Base-by-base conservation (phyloP, 2,329 filamentous ascomycete species). In the Pseudogymnoascus sp. region DNA sequence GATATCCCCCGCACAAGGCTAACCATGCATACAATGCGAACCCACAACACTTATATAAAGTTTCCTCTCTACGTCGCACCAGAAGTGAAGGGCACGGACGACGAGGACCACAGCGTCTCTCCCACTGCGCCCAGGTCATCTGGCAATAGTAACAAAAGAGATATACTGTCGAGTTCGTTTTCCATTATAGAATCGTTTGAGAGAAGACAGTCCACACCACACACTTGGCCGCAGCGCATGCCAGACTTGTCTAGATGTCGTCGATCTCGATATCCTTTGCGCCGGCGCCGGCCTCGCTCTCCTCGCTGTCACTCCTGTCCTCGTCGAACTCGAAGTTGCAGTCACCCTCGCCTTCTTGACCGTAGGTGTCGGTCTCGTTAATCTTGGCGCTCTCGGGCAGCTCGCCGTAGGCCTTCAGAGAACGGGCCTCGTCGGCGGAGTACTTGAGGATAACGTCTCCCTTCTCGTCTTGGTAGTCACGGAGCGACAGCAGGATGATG, bases 251-350 rank as follows among this genome's bases (percentile, higher is more conserved):
- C 84, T 87, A 97, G 77, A 97, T 96, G 78, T 97, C 92, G 81
- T 97, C 93, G 76, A 96, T 91, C 76, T 96, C 91, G 73, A 97
- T 87, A 71, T 96, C 91, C 81, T 91, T 92, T 75, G 83, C 86
- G 75, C 83, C 86, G 72, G 79, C 81, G 64, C 77, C 81, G 59
- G 75, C 80, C 61, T 79, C 82, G 62, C 81, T 82, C 34, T 84
- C 79, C 53, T 80, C 82, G 60, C 81, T 84, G 73, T 90, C 88
- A 61, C 69, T 71, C 69, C 88, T 83, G 78, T 96, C 93, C 78
- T 97, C 93, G 80, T 96, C 95, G 82, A 97, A 97, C 81, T 97
- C 95, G 83, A 99, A 96, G 80, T 95, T 95, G 81, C 90, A 91
- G 74, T 96, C 91, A 78, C 95, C 93, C 77, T 96, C 89, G 78